Percentiles rank a stretch among this genome's conserved stretches.
Conservation (phyloP, 1,284 basidiomycete genomes). For the Neonothopanus nambi region DNA sequence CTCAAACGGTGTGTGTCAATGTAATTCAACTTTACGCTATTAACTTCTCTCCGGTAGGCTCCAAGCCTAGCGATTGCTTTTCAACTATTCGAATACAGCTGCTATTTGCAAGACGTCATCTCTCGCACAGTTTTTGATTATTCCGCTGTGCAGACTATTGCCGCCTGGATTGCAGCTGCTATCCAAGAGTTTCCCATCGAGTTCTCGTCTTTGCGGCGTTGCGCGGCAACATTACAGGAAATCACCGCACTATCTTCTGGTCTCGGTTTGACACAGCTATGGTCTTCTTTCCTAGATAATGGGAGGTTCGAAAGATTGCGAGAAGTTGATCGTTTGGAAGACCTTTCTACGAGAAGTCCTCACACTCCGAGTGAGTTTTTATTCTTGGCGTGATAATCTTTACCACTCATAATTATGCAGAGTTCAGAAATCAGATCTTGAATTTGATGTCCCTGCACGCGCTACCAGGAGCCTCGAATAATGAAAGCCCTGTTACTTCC, state of each 20-base stretch:
- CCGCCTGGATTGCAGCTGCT: conserved; percentile 41
- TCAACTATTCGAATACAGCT: conserved; percentile 35
- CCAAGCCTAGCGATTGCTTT: too few species aligned
- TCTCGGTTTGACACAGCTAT: conserved; percentile 55
- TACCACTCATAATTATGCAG: conserved; percentile 21
- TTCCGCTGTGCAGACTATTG: conserved; percentile 45
- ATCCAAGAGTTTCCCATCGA: conserved; percentile 34
- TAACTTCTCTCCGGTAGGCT: too few species aligned
- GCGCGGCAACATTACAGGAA: conserved; percentile 36
- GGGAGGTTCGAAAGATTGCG: conserved; percentile 17
- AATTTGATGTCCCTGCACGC: conserved; percentile 42
- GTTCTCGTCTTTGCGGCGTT: conserved; percentile 32
- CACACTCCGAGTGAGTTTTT: background rate
- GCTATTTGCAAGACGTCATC: conserved; percentile 34
- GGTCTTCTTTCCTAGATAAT: conserved; percentile 43
- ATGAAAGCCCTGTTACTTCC: conserved; percentile 10
- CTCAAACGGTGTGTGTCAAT: too few species aligned
- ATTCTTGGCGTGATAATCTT: background rate
- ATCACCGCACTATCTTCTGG: conserved; percentile 54
- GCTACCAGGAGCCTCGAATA: conserved; percentile 25
- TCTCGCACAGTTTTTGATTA: conserved; percentile 40
- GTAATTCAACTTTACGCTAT: too few species aligned
- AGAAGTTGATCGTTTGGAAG: conserved; percentile 13
- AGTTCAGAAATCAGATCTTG: conserved; percentile 37
- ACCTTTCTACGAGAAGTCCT: background rate